Evolutionary conservation across 306 rosid species (phyloP), one percentile per base, ranked within the genome.

Genomic region (Canavalia ensiformis): DNA sequence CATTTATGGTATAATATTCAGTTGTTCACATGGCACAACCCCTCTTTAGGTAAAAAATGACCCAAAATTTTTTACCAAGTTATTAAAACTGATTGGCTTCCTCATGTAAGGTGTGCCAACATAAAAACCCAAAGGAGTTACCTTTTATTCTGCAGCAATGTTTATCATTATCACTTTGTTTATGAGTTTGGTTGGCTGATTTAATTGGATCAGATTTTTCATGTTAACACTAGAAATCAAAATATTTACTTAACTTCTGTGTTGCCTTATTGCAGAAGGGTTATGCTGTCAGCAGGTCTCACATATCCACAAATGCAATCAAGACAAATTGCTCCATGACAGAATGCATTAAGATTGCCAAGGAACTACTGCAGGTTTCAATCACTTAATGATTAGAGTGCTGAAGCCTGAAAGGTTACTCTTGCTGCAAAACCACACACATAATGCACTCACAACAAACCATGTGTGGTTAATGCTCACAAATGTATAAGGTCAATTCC

Each of bases 281-380:
- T 35, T 93, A 85, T 90, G 94, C 90, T 74, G 98, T 64, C 28
- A 88, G 96, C 87, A 91, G 97, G 89, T 95, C 99, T 28, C 99
- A 95, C 86, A 93, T 95, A 77, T 76, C 65, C 62, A 74, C 89
- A 56, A 95, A 95, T 70, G 96, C 94, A 68, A 85, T 95, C 41
- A 93, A 95, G 88, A 93, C 98, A n/a, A 92, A 91, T 89, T 91
- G 99, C 68, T 87, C 93, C 12, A 93, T 93, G 99, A 86, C 90
- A 56, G 94, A 74, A 72, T 90, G 95, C 90, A 85, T 91, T 76
- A 84, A 85, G 73, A 93, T 95, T 72, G 93, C 97, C 71, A 89
- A 86, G 83, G 88, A 90, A 86, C 90, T 95, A 41, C 7, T 74
- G 56, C 74, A 62, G 25, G 64, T 87, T 81, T 55, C 77, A 8